Evolutionary conservation across 192 early-diverging fungal species (phyloP), one percentile per base, ranked within the genome.

Genomic region (Podila clonocystis): DNA sequence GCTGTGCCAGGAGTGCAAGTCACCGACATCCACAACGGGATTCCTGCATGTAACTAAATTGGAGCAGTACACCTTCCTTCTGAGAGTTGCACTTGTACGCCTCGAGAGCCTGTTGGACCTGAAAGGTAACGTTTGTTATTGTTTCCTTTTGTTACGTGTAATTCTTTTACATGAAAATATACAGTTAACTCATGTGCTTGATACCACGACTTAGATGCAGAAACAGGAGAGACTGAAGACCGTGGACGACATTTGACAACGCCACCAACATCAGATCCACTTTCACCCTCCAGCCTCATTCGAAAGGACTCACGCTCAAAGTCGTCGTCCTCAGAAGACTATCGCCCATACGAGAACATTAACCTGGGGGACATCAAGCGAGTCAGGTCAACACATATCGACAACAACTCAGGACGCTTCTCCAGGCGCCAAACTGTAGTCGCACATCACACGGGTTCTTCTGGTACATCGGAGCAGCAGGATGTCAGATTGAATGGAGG

Each of bases 21-120:
- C 85, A 24, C 78, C 87, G 13, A 73, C 75, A 45, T 82, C 79
- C 11, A 52, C 83, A 9, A 63, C 70, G 9, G 72, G 91, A 12
- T 92, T 96, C 69, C 86, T 90, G 69, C 83, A 90, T 75, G 90
- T 97, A 0, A 92, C 97, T 24, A 93, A 96, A 74, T 85, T 99
- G 30, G 88, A 95, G 64, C 95, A 98, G 82, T 97, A 97, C 72
- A 91, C 92, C 29, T 98, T 95, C 74, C 74, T 97, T 33, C 85
- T 99, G 83, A 88, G 91, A 5, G 93, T 94, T 26, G 94, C 94
- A n/a, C 85, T 98, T 61, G 90, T 91, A 58, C 84, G 94, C 15
- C 86, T 99, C 24, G 97, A 94, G 68, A 89, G 87, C 28, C 79
- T 95, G 50, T 83, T 99, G 19, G 87, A 93, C 48, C 57, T 75